Evolutionary conservation across 2,329 filamentous ascomycete genomes (phyloP), one percentile per base, ranked within the genome.

Genomic region (Raffaelea arxii): DNA sequence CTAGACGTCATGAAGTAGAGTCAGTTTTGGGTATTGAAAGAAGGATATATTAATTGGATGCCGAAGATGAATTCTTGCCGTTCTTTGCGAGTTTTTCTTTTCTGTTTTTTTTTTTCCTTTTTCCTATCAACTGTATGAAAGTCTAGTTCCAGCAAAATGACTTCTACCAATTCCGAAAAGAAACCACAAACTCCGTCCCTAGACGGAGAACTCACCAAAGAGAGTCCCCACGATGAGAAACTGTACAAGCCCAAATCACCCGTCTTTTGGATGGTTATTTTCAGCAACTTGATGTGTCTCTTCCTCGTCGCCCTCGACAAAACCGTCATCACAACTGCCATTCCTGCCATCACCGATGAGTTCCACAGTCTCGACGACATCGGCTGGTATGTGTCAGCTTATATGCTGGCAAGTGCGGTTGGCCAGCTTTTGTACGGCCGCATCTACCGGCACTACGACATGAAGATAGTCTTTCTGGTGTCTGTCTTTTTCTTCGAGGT

Each of bases 371-470:
- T 45, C 6, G 37, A 25, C 22, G 42, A 48, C 37, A 45, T 45
- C 38, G 46, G 46, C 43, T 48, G 46, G 46, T 48, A 48, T 19
- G 46, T 43, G 16, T 41, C 36, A 25, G 42, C 46, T 4, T 48
- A 41, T 36, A 22, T 48, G 37, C 42, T 48, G 2, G 25, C 38
- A 18, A 41, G 18, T 11, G 35, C 30, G 32, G 21, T 35, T 24
- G 35, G 35, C 32, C 43, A 44, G 53, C 59, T 66, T 18, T 48
- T 62, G 35, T 67, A 62, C 44, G 64, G 64, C 48, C 65, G 65
- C 51, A 49, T 68, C 25, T 68, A 66, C 51, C 61, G 56, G 36
- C 65, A 64, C 54, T 66, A 59, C 51, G 58, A 59, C 43, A 52
- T 65, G 45, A 63, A 63, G 45, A 41, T 39, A 18, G 52, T 58